Conservation (phyloP, 192 early-diverging fungal species). For the Backusella tuberculispora region DNA sequence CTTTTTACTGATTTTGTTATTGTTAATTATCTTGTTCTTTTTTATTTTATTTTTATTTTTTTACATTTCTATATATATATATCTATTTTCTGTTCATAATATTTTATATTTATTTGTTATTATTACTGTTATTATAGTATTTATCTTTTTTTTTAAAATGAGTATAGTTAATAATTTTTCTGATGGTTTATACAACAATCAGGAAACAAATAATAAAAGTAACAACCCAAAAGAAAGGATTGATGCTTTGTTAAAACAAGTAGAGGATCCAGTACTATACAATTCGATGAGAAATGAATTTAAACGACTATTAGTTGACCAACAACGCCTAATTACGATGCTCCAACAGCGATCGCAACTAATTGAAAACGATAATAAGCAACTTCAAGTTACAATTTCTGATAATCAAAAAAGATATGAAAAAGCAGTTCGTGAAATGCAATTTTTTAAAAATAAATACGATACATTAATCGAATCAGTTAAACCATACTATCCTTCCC, state of each 20-base stretch:
- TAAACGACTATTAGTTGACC: constrained; percentile 21
- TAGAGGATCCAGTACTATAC: background rate
- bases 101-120: background rate
- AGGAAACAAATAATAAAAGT: background rate
- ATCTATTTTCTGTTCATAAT: constrained; percentile 1
- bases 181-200: constrained; percentile 13
- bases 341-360: constrained; percentile 8
- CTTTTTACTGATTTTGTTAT: constrained; percentile 3
- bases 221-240: background rate
- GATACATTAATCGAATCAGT: constrained; percentile 23
- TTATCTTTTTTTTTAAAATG: constrained; percentile 6
- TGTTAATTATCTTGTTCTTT: background rate
- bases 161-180: background rate
- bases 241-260: background rate
- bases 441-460: constrained; percentile 40
- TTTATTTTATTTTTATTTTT: background rate
- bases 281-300: constrained; percentile 17
- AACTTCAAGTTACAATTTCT: background rate
- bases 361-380: constrained; percentile 24
- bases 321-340: constrained; percentile 24
- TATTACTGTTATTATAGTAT: background rate
- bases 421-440: constrained; percentile 41
- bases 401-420: constrained; percentile 32
- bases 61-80: background rate
- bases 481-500: constrained; percentile 1